Conservation (phyloP, 331 rosid genomes). For the Acacia pycnantha region DNA sequence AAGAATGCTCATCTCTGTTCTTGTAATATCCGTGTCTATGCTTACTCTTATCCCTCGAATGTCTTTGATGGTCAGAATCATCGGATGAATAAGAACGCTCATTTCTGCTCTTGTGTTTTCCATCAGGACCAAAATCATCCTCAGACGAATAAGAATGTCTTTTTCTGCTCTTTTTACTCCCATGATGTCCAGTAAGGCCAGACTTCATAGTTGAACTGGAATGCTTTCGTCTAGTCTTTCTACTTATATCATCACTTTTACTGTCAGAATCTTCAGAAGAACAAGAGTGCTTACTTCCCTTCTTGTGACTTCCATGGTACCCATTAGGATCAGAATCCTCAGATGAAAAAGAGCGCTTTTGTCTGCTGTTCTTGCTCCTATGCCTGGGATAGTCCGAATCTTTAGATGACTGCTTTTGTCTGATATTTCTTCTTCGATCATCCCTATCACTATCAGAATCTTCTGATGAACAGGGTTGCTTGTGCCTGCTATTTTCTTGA, state of each 20-base stretch:
- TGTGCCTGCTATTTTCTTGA: slow-evolving; percentile 41
- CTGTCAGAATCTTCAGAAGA: slow-evolving; percentile 41
- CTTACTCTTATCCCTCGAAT: slow-evolving; percentile 20
- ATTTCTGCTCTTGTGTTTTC: slow-evolving; percentile 26
- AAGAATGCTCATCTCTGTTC: slow-evolving; percentile 26
- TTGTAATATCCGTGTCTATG: slow-evolving; percentile 21
- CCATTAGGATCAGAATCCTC: slow-evolving; percentile 23
- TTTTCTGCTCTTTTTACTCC: slow-evolving; percentile 35
- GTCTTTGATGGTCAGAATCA: slow-evolving; percentile 30
- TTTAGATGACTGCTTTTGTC: slow-evolving; percentile 26
- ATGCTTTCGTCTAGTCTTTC: slow-evolving; percentile 32
- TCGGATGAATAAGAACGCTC: slow-evolving; percentile 30
- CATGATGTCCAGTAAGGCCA: not conserved
- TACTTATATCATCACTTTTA: slow-evolving; percentile 26
- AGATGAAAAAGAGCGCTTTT: slow-evolving; percentile 32
- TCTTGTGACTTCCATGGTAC: slow-evolving; percentile 25
- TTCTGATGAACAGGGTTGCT: slow-evolving; percentile 34
- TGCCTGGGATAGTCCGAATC: slow-evolving; percentile 24
- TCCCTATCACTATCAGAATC: slow-evolving; percentile 42
- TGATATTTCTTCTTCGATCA: slow-evolving; percentile 27
- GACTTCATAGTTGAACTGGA: not conserved
- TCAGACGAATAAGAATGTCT: slow-evolving; percentile 31
- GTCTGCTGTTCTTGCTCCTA: slow-evolving; percentile 35
- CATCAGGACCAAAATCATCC: slow-evolving; percentile 33
- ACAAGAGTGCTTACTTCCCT: slow-evolving; percentile 19